Base-by-base conservation (phyloP, 164 flowering plant genomes). In the Umbilicus rupestris region DNA sequence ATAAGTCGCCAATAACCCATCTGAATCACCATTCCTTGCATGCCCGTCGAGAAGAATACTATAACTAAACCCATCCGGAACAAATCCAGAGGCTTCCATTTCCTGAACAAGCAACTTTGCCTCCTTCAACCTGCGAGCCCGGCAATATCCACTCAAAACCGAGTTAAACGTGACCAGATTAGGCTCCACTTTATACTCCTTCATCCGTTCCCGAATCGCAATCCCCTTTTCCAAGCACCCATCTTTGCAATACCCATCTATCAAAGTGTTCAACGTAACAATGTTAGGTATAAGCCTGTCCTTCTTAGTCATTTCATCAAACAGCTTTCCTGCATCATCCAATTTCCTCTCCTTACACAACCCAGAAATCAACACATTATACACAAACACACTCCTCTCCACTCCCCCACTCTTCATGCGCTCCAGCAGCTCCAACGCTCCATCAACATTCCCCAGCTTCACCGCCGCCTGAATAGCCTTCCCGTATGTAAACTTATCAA, bases 391-490 rank as follows among this genome's bases (percentile, higher is more conserved):
- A 71, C 65, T 72, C 0, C 80, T 78, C 19, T 62, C 73, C 22
- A 75, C 39, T 11, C 82, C 70, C 2, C 39, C 49, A 66, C 28
- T 71, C 70, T 81, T 73, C 94, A 87, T 87, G 45, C 28, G 7
- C 29, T 72, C 33, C 75, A 81, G 45, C 39, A 88, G 29, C 66
- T 72, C 81, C 47, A 73, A 6, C 24, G 81, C 95, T 69, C 63
- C 75, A 9, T 74, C 67, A 75, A 87, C 66, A 57, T 88, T 80
- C 52, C 86, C 81, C 65, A 83, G 29, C 66, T 82, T 85, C 67
- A 83, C 91, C 1, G 87, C 84, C 1, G 89, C 82, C 69, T 85
- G 82, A 14, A 90, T 65, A 2, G 92, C 95, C 69, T 88, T 90
- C 50, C 83, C 86, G 68, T 79, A 85, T 15, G 73, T 71, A 46